Evolutionary conservation across 2,329 filamentous ascomycete species (phyloP).

Genomic region (Paecilomyces formosus): DNA sequence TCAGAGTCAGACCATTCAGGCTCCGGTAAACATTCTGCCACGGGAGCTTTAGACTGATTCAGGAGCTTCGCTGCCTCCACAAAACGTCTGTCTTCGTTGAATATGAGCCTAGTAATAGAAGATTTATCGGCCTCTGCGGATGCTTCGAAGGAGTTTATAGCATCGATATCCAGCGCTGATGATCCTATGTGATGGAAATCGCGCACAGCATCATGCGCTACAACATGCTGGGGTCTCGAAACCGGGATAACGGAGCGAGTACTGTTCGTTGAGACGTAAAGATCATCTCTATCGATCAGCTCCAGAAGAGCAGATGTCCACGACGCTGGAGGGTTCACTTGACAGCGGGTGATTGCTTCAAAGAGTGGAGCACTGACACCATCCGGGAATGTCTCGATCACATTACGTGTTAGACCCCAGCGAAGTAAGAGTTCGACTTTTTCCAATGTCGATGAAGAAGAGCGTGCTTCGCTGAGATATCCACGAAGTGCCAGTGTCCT

Average conservation of each 20-base stretch:
- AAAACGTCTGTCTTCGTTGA: constrained; percentile 82
- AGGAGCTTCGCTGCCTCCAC: constrained; percentile 78
- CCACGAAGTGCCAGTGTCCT: constrained; percentile 63
- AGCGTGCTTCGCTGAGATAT: constrained; percentile 54
- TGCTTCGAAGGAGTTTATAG: constrained; percentile 59
- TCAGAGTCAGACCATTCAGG: constrained; percentile 78
- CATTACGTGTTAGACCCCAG: constrained; percentile 53
- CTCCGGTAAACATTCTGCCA: constrained; percentile 68
- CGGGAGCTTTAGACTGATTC: constrained; percentile 73
- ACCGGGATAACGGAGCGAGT: constrained; percentile 30
- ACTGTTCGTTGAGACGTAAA: constrained; percentile 57
- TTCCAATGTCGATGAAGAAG: constrained; percentile 46
- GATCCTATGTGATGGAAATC: constrained; percentile 72
- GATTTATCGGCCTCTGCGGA: constrained; percentile 78
- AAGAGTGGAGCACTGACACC: constrained; percentile 71
- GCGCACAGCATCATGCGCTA: constrained; percentile 59
- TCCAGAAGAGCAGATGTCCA: constrained; percentile 68
- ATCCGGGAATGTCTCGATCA: constrained; percentile 80
- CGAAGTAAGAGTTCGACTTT: constrained; percentile 68
- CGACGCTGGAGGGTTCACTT: constrained; percentile 67
- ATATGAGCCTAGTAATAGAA: constrained; percentile 75
- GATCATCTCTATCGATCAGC: constrained; percentile 73
- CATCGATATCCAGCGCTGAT: constrained; percentile 41
- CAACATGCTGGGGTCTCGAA: constrained; percentile 30
- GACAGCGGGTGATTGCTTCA: constrained; percentile 77